Conservation (phyloP, 805 yeast genomes). For the Saturnispora halmiae region DNA sequence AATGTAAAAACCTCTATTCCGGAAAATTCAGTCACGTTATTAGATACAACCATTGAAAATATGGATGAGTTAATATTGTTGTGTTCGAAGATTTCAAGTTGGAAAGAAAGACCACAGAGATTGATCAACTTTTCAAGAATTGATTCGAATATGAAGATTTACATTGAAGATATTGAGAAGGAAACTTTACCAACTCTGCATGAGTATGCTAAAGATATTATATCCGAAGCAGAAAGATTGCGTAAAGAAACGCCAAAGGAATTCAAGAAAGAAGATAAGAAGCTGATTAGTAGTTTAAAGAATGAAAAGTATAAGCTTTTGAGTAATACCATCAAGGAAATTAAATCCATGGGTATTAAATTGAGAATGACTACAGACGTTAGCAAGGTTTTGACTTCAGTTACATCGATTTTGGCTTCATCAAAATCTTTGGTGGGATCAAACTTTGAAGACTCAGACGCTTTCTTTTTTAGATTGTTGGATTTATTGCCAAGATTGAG, state of each 20-base stretch:
- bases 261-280: conserved; percentile 66
- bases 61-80: conserved; percentile 11
- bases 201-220: conserved; percentile 45
- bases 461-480: conserved; percentile 55
- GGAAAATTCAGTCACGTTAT: neutral
- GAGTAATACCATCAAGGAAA: conserved; percentile 66
- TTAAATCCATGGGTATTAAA: conserved; percentile 69
- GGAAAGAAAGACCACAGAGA: conserved; percentile 50
- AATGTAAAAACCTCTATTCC: conserved; percentile 7
- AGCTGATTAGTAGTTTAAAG: conserved; percentile 58
- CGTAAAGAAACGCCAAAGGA: conserved; percentile 69
- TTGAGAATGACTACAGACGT: conserved; percentile 57
- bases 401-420: conserved; percentile 52
- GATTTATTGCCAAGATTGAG: conserved; percentile 78
- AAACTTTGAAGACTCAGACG: conserved; percentile 34
- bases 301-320: conserved; percentile 73
- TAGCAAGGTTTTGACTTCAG: conserved; percentile 50
- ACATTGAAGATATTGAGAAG: conserved; percentile 28
- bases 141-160: conserved; percentile 46
- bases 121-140: conserved; percentile 44
- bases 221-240: conserved; percentile 51
- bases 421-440: conserved; percentile 37
- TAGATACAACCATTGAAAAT: conserved; percentile 4
- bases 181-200: conserved; percentile 41
- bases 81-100: conserved; percentile 33